Percentiles rank a stretch among this genome's conserved stretches.
These are phyloP conservation scores for Candida quercuum DNA, from an alignment of 805 yeast species.

Conservation along the genomic window DNA sequence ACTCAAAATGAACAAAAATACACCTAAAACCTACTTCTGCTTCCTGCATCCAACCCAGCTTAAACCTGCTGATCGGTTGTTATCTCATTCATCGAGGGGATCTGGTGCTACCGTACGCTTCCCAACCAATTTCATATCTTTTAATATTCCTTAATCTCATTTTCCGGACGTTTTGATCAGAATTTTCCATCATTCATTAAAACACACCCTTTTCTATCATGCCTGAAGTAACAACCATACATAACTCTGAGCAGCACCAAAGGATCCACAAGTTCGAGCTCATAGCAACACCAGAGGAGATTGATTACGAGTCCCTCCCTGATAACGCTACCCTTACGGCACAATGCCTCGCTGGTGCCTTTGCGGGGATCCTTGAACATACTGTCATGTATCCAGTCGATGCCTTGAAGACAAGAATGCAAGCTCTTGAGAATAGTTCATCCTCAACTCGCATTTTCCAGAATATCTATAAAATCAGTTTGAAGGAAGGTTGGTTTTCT, in stretches of 20 bases:
- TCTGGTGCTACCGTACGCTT: too few relatives aligned
- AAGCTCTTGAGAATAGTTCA: constrained; percentile 30
- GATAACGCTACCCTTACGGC: constrained; percentile 76
- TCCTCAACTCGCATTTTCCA: constrained; percentile 31
- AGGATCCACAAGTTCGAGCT: constrained; percentile 1
- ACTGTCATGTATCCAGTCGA: constrained; percentile 96
- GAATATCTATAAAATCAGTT: constrained; percentile 65
- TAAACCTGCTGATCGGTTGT: too few relatives aligned
- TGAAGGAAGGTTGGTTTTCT: constrained; percentile 80
- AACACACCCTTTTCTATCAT: neutral
- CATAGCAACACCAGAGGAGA: constrained; percentile 34
- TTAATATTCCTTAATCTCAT: too few relatives aligned
- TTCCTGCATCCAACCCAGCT: too few relatives aligned
- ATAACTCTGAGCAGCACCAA: neutral
- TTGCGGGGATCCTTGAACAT: constrained; percentile 98
- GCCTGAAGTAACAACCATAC: neutral
- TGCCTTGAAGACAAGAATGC: constrained; percentile 93
- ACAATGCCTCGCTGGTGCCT: constrained; percentile 88
- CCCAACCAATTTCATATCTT: too few relatives aligned
- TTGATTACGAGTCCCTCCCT: constrained; percentile 91
- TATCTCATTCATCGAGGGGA: too few relatives aligned
- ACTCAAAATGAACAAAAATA: too few relatives aligned
- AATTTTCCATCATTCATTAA: too few relatives aligned
- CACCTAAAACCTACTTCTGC: too few relatives aligned
- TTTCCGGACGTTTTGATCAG: too few relatives aligned